Conservation (phyloP, 2,329 filamentous ascomycete genomes). For the Venturia effusa region DNA sequence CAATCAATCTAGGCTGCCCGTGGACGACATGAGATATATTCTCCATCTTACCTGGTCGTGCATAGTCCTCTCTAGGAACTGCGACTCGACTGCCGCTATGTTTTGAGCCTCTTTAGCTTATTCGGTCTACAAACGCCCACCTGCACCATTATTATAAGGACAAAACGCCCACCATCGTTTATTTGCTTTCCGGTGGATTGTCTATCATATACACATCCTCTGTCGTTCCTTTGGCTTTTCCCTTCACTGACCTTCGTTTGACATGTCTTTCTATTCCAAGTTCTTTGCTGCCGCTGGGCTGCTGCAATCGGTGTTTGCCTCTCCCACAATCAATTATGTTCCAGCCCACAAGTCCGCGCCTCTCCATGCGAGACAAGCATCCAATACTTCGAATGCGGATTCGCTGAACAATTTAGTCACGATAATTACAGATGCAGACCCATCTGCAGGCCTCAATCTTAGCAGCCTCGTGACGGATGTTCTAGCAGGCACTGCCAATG, state of each 20-base stretch:
- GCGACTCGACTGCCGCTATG: neutral
- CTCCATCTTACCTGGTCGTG: neutral
- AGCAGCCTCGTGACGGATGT: neutral
- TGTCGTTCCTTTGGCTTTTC: neutral
- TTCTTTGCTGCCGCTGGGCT: neutral
- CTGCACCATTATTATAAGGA: neutral
- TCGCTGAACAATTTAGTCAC: neutral
- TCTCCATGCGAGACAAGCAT: neutral
- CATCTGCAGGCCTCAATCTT: neutral
- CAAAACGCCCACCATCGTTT: neutral
- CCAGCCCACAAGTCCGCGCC: neutral
- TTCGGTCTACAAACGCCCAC: neutral
- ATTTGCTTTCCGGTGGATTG: no score
- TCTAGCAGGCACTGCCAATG: neutral
- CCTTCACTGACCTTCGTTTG: neutral
- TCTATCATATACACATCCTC: neutral
- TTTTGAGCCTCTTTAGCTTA: neutral
- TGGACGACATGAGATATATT: neutral
- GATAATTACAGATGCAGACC: neutral
- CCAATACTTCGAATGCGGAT: neutral
- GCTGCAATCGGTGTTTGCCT: neutral
- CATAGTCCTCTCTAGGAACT: neutral
- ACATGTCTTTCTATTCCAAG: neutral
- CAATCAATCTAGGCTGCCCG: neutral
- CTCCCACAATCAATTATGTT: neutral